Evolutionary conservation across 768 basidiomycete genomes (phyloP).

Genomic region (Crucibulum laeve): DNA sequence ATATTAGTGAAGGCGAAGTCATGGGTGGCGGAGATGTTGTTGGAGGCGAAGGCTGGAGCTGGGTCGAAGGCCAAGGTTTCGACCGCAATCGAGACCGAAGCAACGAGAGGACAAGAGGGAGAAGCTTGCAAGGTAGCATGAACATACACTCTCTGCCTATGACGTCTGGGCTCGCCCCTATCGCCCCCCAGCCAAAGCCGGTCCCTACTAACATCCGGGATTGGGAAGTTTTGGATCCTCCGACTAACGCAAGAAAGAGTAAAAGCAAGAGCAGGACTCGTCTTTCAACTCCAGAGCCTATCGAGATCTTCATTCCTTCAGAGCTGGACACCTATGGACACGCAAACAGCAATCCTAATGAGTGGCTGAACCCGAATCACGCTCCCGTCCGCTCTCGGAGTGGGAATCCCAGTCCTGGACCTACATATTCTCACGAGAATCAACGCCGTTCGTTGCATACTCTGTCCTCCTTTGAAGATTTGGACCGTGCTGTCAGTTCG

Average conservation of each 20-base stretch:
- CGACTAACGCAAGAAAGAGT: neutral
- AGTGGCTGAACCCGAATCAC: conserved; percentile 8
- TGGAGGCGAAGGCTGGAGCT: conserved; percentile 5
- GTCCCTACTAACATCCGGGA: neutral
- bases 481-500: too few relatives aligned
- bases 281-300: neutral
- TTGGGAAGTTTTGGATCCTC: neutral
- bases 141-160: conserved; percentile 2
- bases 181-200: neutral
- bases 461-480: too few relatives aligned
- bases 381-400: conserved; percentile 4
- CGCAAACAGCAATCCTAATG: conserved; percentile 2
- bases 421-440: neutral
- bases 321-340: conserved; percentile 1
- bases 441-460: too few relatives aligned
- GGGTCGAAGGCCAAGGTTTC: conserved; percentile 2
- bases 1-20: conserved; percentile 13
- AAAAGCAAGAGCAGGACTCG: conserved; percentile 5
- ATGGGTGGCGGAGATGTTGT: conserved; percentile 5
- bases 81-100: neutral
- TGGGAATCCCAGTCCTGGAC: conserved; percentile 2
- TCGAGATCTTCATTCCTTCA: conserved; percentile 11
- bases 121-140: too few relatives aligned
- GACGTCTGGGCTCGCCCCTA: neutral
- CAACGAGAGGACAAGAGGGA: too few relatives aligned